Conservation (phyloP, 495 filamentous ascomycete genomes). For the Trichoderma erinaceum region DNA sequence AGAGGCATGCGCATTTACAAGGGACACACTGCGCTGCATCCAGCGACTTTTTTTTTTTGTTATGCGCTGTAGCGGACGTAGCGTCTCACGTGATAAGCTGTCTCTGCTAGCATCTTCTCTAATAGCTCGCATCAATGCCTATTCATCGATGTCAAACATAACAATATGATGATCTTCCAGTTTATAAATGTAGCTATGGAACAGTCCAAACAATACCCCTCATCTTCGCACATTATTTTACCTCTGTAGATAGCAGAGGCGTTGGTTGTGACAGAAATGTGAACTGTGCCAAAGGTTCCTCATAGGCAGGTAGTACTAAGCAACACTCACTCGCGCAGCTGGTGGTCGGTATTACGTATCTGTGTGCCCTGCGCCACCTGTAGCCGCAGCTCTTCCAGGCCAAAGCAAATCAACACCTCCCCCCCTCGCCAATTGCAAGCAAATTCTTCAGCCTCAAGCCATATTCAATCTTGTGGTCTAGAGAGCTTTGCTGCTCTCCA, state of each 20-base stretch:
- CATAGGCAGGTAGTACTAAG: not conserved
- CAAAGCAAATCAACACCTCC: not conserved
- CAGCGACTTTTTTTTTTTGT: not conserved
- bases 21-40: not conserved
- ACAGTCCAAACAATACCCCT: too few species aligned
- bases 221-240: too few species aligned
- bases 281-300: not conserved
- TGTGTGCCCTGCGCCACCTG: not conserved
- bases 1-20: not conserved
- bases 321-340: not conserved
- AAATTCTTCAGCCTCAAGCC: not conserved
- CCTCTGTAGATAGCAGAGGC: too few species aligned
- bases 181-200: too few species aligned
- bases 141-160: too few species aligned
- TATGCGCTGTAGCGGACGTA: too few species aligned
- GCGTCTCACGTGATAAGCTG: too few species aligned
- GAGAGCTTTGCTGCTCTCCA: slow-evolving; percentile 6
- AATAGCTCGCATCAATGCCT: too few species aligned
- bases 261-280: too few species aligned
- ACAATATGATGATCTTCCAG: too few species aligned
- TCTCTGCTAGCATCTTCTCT: too few species aligned
- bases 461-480: not conserved
- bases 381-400: not conserved
- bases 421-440: not conserved
- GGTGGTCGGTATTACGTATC: not conserved